These are phyloP conservation scores for Colletotrichum sp. DNA, from an alignment of 2,329 filamentous ascomycete species.

Conservation along the genomic window DNA sequence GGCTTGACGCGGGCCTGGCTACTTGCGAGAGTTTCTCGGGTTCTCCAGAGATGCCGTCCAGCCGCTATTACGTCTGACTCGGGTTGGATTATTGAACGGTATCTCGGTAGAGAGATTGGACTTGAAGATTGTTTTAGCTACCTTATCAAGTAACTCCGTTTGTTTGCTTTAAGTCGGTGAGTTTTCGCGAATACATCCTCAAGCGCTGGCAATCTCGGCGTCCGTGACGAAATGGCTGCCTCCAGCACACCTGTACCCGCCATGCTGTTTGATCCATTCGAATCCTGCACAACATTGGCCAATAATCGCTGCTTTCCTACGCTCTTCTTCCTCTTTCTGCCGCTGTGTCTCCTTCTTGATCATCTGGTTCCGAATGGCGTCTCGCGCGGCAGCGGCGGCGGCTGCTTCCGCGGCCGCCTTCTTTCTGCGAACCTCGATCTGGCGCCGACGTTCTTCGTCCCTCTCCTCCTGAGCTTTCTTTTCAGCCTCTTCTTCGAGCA, in stretches of 20 bases:
- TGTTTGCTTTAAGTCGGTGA: neutral
- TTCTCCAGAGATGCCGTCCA: neutral
- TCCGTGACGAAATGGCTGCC: slow-evolving; percentile 62
- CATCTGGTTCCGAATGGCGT: slow-evolving; percentile 40
- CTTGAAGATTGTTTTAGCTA: neutral
- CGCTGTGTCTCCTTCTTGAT: slow-evolving; percentile 42
- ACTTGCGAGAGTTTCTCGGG: neutral
- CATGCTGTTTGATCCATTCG: slow-evolving; percentile 63
- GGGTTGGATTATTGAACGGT: neutral
- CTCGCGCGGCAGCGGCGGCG: slow-evolving; percentile 32
- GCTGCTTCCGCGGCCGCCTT: neutral
- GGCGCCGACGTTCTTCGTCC: slow-evolving; percentile 38
- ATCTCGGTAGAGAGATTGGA: neutral
- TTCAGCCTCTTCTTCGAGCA: slow-evolving; percentile 13
- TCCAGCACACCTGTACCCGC: slow-evolving; percentile 67
- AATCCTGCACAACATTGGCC: slow-evolving; percentile 64
- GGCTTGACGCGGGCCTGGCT: neutral
- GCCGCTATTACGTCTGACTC: neutral
- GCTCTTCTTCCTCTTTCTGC: slow-evolving; percentile 41
- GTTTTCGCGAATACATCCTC: neutral
- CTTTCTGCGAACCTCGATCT: slow-evolving; percentile 33
- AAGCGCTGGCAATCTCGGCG: slow-evolving; percentile 25
- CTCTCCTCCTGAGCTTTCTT: slow-evolving; percentile 36
- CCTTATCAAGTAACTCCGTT: neutral
- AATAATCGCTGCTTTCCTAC: slow-evolving; percentile 52